Evolutionary conservation across 768 basidiomycete genomes (phyloP), one percentile per base, ranked within the genome.

Genomic region (Leccinum boreale): DNA sequence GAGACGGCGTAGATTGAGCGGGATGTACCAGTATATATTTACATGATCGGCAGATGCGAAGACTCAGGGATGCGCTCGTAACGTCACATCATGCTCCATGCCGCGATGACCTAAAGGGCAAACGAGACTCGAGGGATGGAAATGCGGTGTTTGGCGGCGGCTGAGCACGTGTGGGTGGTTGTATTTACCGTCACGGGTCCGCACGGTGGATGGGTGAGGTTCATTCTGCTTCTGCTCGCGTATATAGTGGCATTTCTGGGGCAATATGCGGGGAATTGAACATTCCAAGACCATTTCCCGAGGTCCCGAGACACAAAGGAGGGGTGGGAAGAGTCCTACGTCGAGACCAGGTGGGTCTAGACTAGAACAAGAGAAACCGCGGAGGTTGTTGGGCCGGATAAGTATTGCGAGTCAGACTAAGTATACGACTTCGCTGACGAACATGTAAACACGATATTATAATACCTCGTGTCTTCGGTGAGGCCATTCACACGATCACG

Each of bases 41-140:
- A 44, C 19, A 44, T n/a, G 58, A 64, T 60, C 51, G 61, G 56
- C 61, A 7, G 47, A 45, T 24, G 29, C 15, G 55, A 62, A 56
- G 60, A 50, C 17, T 33, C 9, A 36, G 21, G 52, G 15, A 42
- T 21, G 49, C 6, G 23, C 21, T 47, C 26, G 60, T 50, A 48
- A 58, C 56, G 56, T 59, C 56, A 63, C 35, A 36, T 29, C 39
- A 17, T 31, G n/a, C 7, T 21, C 4, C 36, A 33, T 55, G 50
- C 23, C 11, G 42, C 10, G 19, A 44, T 44, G 42, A 44, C n/a
- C 52, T 54, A 19, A 31, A 21, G 17, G 15, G 52, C 6, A 55
- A 53, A 36, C 23, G 23, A 48, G 15, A 36, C 33, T 24, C 33
- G 12, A 23, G 21, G 36, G 36, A 52, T 23, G 50, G 21, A 15